phyloP scores from a whole-genome alignment of 2,329 filamentous ascomycete genomes.

The Colletotrichum destructivum region DNA sequence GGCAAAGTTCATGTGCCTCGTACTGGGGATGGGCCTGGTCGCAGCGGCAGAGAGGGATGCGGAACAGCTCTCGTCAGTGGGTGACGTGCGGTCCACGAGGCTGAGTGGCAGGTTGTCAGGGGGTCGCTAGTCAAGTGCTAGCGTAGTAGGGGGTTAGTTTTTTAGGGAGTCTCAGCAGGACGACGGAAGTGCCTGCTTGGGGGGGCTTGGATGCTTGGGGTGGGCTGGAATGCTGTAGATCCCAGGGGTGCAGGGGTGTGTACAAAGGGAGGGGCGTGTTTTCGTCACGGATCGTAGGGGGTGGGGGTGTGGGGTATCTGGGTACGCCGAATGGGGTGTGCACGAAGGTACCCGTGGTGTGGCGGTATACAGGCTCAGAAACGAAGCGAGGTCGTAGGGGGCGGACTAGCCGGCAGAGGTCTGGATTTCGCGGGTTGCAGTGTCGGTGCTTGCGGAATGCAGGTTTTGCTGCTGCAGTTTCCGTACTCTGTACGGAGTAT shows the following conservation, averaged over 20 bases:
- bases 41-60: constrained; percentile 42
- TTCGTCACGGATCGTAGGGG: constrained; percentile 16
- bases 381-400: constrained; percentile 31
- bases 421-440: constrained; percentile 40
- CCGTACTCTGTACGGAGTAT: constrained; percentile 7
- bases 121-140: constrained; percentile 29
- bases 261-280: constrained; percentile 28
- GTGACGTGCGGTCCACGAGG: constrained; percentile 62
- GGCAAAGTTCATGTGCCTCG: constrained; percentile 48
- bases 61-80: constrained; percentile 51
- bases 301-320: constrained; percentile 17
- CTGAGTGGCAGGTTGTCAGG: constrained; percentile 51
- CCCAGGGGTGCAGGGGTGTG: constrained; percentile 40
- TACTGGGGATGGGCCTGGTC: not conserved
- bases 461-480: constrained; percentile 3
- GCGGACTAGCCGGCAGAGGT: constrained; percentile 38
- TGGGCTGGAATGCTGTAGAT: constrained; percentile 43
- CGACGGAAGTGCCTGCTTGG: constrained; percentile 40
- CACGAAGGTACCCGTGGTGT: constrained; percentile 4
- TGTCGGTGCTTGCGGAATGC: constrained; percentile 30
- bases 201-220: constrained; percentile 42
- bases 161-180: constrained; percentile 42
- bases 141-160: constrained; percentile 39
- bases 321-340: constrained; percentile 1
- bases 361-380: not conserved